Conservation (phyloP, 2,329 filamentous ascomycete genomes). For the Penicillium sp. region DNA sequence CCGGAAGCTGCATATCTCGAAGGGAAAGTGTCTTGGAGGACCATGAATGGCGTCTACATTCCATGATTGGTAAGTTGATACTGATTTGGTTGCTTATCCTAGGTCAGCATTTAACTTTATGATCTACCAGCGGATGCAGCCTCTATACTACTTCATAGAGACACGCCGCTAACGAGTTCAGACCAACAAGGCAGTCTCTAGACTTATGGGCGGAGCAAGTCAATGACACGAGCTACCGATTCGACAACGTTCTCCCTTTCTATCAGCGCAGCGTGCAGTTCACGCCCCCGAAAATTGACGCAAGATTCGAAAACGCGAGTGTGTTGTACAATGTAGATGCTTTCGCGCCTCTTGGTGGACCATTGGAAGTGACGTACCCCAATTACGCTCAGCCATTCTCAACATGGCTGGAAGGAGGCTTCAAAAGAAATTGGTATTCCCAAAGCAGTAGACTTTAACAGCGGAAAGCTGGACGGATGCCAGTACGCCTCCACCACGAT, state of each 20-base stretch:
- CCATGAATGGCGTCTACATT: not conserved
- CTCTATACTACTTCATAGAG: not conserved
- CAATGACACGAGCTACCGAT: slow-evolving; percentile 33
- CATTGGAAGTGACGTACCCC: slow-evolving; percentile 48
- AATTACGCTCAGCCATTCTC: slow-evolving; percentile 48
- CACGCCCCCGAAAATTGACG: slow-evolving; percentile 26
- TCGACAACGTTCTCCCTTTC: slow-evolving; percentile 31
- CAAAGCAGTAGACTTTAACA: slow-evolving; percentile 44
- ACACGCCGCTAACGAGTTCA: not conserved
- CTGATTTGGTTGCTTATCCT: not conserved
- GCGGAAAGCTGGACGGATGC: slow-evolving; percentile 47
- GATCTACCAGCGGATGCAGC: slow-evolving; percentile 7
- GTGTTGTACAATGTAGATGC: slow-evolving; percentile 24
- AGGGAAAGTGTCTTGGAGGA: slow-evolving; percentile 21
- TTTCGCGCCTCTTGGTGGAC: slow-evolving; percentile 32
- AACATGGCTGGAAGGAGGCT: slow-evolving; percentile 45
- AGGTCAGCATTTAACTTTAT: slow-evolving; percentile 6
- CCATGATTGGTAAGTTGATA: not conserved
- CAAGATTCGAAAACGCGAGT: slow-evolving; percentile 24
- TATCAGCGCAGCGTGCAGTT: slow-evolving; percentile 35
- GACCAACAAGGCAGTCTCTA: slow-evolving; percentile 23
- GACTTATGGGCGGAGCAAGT: slow-evolving; percentile 30
- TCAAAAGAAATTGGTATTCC: slow-evolving; percentile 50
- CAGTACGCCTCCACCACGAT: slow-evolving; percentile 45
- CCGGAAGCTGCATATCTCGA: slow-evolving; percentile 31